Base-by-base conservation (phyloP, 257 asterid genomes). In the Schizonepeta tenuifolia region DNA sequence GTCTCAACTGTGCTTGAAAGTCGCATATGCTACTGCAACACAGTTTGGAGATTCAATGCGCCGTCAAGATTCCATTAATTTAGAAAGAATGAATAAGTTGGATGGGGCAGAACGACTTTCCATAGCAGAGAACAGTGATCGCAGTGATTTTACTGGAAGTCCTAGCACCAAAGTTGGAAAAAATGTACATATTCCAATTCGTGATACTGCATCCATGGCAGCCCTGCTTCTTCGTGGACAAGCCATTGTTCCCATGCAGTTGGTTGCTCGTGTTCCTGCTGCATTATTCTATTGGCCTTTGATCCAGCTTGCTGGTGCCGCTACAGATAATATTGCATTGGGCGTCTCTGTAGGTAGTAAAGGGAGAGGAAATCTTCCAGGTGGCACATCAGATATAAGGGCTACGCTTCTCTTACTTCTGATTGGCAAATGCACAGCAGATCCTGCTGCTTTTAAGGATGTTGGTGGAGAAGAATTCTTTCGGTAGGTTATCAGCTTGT, bases 311-410 rank as follows among this genome's bases (percentile, higher is more conserved):
- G 98, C 96, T 71, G 93, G 92, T 81, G 98, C 99, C 47, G 98
- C 96, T 22, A 87, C 99, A 66, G 98, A 95, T 82, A 90, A 95
- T 85, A 92, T 92, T 77, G 99, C 98, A 24, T 86, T 95, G 84
- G 99, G 97, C 1, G 98, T 95, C 78, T 95, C 99, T 64, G 99
- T 95, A 55, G 99, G 99, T 73, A 95, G 99, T 88, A 87, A 95
- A 88, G 99, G 98, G 77, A 88, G 99, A 85, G 99, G 99, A 70
- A 95, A 95, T 82, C 88, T 95, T 68, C 96, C 98, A 33, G 99
- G 99, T 70, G 97, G 97, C 72, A 90, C 99, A 44, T 95, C 99
- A 73, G 99, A 95, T 77, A 95, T 95, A 75, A 82, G 99, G 77
- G 98, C 98, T 31, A 92, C 99, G 9, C 98, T 95, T 81, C 93